Evolutionary conservation across 2,329 filamentous ascomycete genomes (phyloP), one percentile per base, ranked within the genome.

Genomic region (Orbilia blumenaviensis): DNA sequence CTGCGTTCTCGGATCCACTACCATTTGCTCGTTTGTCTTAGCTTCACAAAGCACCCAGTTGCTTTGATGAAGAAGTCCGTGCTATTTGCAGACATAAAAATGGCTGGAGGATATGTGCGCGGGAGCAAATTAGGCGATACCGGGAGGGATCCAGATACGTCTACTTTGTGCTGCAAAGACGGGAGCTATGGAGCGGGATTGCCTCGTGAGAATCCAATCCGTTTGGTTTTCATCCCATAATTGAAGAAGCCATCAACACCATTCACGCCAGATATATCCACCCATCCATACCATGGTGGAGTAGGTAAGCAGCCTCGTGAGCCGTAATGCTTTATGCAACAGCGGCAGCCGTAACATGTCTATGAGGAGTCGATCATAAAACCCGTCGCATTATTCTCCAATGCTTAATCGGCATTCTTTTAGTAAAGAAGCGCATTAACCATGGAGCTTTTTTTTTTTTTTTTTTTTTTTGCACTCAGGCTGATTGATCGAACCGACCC

Each of bases 221-320:
- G 18, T n/a, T 52, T 48, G 56, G 44, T 42, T 76, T 75, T 76
- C 72, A 54, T 76, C 72, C 72, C 72, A 76, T 76, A 46, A 69
- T 69, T 63, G 41, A 41, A 42, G 29, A 62, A 48, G 41, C 34
- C 58, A 50, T 58, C 56, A 48, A 48, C 50, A 60, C 64, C 52
- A 34, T 60, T n/a, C 52, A 25, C 14, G 23, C 16, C 42, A n/a
- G n/a, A n/a, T n/a, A n/a, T 36, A 27, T 42, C 21, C 32, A 62
- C 46, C 56, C 48, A 60, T 38, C 32, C 56, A 23, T n/a, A 42
- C 38, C 56, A 9, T 56, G 23, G 36, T 38, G 41, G 41, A 50
- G 44, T 29, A 61, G 56, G 58, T 52, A 48, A 76, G 48, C 62
- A 64, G 71, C 72, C 72, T 76, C 72, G 62, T 66, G 54, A 66